A percentile compares a stretch with the other conserved stretches of the same genome.
Evolutionary conservation across 2,329 filamentous ascomycete genomes (phyloP).

Genomic region (Pseudomassariella vexata): DNA sequence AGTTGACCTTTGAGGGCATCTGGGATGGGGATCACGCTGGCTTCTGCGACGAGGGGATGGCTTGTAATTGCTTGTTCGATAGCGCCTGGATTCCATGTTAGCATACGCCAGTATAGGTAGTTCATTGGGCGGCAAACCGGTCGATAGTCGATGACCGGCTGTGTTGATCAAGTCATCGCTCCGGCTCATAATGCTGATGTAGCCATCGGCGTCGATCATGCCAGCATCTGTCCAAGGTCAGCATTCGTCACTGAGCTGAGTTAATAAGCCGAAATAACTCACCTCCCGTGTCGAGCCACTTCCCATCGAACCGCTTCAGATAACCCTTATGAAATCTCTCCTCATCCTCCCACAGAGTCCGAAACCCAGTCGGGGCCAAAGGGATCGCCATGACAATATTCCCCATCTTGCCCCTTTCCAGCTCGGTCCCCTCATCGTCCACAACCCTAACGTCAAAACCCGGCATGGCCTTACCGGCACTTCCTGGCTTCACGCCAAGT

Average conservation of each 20-base stretch:
- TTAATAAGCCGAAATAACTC: too few relatives aligned
- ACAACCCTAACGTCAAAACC: constrained; percentile 85
- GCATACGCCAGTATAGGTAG: background rate
- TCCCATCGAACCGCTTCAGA: constrained; percentile 71
- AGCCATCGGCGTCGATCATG: constrained; percentile 70
- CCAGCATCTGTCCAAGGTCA: too few relatives aligned
- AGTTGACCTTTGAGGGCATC: constrained; percentile 84
- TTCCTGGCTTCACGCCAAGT: constrained; percentile 70
- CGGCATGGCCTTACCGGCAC: constrained; percentile 85
- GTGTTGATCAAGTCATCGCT: constrained; percentile 91
- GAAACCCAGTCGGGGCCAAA: constrained; percentile 79
- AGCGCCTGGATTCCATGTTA: constrained; percentile 60
- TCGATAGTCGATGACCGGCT: constrained; percentile 86
- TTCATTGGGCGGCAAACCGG: constrained; percentile 57
- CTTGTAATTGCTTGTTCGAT: constrained; percentile 89
- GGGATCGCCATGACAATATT: constrained; percentile 85
- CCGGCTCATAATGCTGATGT: constrained; percentile 59
- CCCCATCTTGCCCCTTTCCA: constrained; percentile 71
- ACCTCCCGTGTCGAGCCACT: constrained; percentile 87
- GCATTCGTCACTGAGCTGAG: too few relatives aligned
- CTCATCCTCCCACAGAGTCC: constrained; percentile 80
- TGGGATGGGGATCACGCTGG: constrained; percentile 79
- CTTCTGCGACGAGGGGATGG: constrained; percentile 74
- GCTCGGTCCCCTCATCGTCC: constrained; percentile 69
- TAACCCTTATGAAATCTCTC: constrained; percentile 83